Percentiles rank a stretch among this genome's conserved stretches.
These are phyloP conservation scores for Ramularia collo-cygni DNA, from an alignment of 2,329 filamentous ascomycete species.

Conservation along the genomic window DNA sequence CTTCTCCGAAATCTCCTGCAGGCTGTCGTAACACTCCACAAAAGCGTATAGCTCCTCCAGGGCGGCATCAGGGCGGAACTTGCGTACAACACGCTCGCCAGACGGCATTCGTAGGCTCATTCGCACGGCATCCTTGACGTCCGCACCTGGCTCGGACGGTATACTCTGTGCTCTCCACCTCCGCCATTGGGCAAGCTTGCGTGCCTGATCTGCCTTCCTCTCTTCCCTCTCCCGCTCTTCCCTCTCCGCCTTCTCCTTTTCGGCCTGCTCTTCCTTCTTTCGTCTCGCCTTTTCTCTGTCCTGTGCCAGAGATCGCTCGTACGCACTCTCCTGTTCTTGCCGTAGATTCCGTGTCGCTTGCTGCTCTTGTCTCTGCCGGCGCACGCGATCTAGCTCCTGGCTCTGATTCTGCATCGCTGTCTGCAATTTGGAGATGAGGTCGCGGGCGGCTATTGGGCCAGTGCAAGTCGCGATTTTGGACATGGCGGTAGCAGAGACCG, in stretches of 20 bases:
- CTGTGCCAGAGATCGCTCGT: constrained; percentile 81
- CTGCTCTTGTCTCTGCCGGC: constrained; percentile 72
- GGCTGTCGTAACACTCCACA: constrained; percentile 77
- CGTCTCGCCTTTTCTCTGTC: constrained; percentile 78
- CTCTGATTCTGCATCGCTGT: constrained; percentile 67
- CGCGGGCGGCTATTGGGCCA: constrained; percentile 61
- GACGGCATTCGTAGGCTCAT: constrained; percentile 56
- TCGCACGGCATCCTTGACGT: constrained; percentile 65
- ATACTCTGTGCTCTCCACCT: constrained; percentile 68
- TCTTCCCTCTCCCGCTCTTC: constrained; percentile 59
- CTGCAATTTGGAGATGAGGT: constrained; percentile 71
- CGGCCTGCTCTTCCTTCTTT: constrained; percentile 67
- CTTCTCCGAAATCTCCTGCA: constrained; percentile 39
- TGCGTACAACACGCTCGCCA: constrained; percentile 68
- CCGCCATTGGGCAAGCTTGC: constrained; percentile 64
- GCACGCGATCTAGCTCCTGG: constrained; percentile 65
- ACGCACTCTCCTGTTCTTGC: constrained; percentile 86
- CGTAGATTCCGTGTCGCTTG: constrained; percentile 73
- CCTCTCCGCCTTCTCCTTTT: constrained; percentile 53
- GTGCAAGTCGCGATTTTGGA: constrained; percentile 74
- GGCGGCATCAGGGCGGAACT: constrained; percentile 61
- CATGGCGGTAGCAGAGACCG: constrained; percentile 80
- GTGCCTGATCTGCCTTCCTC: constrained; percentile 50
- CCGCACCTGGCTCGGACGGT: constrained; percentile 57
- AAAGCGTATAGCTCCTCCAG: constrained; percentile 93